A percentile compares a stretch with the other conserved stretches of the same genome.
phyloP scores from a whole-genome alignment of 2,329 filamentous ascomycete genomes.

The Helicocarpus griseus region DNA sequence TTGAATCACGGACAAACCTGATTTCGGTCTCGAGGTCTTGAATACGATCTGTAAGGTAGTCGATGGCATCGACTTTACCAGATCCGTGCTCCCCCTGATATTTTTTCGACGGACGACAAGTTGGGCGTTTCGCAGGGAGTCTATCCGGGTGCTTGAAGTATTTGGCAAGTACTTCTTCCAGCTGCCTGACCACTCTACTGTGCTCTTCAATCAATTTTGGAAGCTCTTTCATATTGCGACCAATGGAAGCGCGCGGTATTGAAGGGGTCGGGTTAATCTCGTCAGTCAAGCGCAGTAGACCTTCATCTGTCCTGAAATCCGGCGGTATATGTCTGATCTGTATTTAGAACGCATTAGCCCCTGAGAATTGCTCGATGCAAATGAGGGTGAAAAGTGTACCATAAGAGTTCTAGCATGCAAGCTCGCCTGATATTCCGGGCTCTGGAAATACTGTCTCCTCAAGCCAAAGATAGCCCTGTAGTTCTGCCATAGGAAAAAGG shows the following conservation, averaged over 20 bases:
- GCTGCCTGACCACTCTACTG: conserved; percentile 64
- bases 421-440: conserved; percentile 76
- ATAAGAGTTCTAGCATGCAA: conserved; percentile 62
- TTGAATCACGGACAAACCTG: conserved; percentile 66
- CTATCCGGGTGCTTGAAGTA: conserved; percentile 82
- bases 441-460: conserved; percentile 72
- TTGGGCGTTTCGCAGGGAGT: conserved; percentile 66
- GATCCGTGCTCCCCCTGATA: conserved; percentile 60
- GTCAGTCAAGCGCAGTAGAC: conserved; percentile 75
- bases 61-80: conserved; percentile 75
- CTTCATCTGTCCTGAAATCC: conserved; percentile 70
- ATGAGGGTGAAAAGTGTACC: conserved; percentile 23
- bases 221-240: conserved; percentile 83
- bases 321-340: conserved; percentile 76
- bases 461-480: conserved; percentile 65
- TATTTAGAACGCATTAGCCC: neutral
- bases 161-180: conserved; percentile 76
- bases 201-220: conserved; percentile 80
- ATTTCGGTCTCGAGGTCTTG: conserved; percentile 73
- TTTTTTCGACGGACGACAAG: conserved; percentile 69
- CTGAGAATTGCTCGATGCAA: neutral
- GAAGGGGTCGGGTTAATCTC: conserved; percentile 67
- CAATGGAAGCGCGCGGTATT: conserved; percentile 70
- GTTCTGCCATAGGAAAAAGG: conserved; percentile 80
- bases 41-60: conserved; percentile 82